phyloP scores from a whole-genome alignment of 495 filamentous ascomycete genomes.

The Letharia columbiana region DNA sequence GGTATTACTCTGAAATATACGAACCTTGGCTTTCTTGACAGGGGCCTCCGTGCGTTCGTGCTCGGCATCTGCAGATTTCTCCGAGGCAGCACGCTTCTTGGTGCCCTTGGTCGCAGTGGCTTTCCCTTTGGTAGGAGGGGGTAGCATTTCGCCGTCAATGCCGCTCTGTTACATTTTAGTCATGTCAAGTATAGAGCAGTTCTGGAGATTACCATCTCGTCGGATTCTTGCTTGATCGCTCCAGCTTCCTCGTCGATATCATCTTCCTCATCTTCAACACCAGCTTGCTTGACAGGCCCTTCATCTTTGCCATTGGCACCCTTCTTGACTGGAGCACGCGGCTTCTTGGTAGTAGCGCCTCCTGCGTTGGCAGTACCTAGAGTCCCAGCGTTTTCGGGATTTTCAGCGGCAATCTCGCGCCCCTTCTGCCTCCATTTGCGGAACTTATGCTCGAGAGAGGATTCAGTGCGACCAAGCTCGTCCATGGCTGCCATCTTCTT shows the following conservation, averaged over 20 bases:
- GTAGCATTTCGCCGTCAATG: not conserved
- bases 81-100: slow-evolving; percentile 1
- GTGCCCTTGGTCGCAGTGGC: not conserved
- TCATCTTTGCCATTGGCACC: not conserved
- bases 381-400: not conserved
- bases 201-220: not conserved
- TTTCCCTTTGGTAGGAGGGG: not conserved
- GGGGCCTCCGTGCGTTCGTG: too few species aligned
- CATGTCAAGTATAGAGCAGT: not conserved
- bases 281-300: not conserved
- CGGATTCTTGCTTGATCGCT: not conserved
- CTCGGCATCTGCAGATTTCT: too few species aligned
- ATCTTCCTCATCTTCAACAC: slow-evolving; percentile 8
- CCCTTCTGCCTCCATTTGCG: slow-evolving; percentile 10
- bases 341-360: not conserved
- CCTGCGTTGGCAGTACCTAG: not conserved
- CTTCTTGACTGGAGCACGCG: not conserved
- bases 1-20: slow-evolving; percentile 25
- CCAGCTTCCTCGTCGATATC: slow-evolving; percentile 1
- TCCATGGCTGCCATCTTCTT: slow-evolving; percentile 17
- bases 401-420: not conserved
- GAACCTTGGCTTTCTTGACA: slow-evolving; percentile 45
- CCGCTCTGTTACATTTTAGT: not conserved
- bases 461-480: not conserved
- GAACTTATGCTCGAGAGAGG: slow-evolving; percentile 12